These are phyloP conservation scores for Paecilomyces dactylethromorphus DNA, from an alignment of 2,329 filamentous ascomycete species.

Conservation along the genomic window DNA sequence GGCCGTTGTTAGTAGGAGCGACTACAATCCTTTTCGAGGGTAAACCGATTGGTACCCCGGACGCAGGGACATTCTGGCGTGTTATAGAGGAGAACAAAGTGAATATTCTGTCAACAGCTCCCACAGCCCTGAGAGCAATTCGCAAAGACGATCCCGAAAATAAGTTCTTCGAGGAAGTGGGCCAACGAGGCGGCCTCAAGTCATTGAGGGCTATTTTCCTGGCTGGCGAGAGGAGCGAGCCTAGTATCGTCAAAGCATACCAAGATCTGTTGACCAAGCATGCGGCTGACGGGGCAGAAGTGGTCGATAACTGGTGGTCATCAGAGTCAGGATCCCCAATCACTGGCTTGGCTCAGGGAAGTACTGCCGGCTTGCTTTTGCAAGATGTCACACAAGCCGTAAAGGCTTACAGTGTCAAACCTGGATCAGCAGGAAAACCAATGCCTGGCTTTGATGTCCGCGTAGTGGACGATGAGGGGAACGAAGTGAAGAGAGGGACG, in stretches of 20 bases:
- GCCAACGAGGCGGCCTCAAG: constrained; percentile 63
- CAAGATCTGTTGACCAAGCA: constrained; percentile 64
- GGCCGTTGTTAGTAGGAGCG: constrained; percentile 75
- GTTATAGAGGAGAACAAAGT: constrained; percentile 80
- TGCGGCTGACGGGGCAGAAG: constrained; percentile 55
- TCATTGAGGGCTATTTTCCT: constrained; percentile 71
- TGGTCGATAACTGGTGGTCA: constrained; percentile 71
- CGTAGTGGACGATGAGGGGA: constrained; percentile 73
- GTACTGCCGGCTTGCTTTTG: constrained; percentile 50
- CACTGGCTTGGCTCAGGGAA: constrained; percentile 57
- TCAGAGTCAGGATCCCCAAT: constrained; percentile 65
- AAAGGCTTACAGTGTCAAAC: constrained; percentile 43
- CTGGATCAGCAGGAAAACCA: constrained; percentile 81
- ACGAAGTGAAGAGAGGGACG: constrained; percentile 60
- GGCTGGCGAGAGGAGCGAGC: constrained; percentile 84
- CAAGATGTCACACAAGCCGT: constrained; percentile 37
- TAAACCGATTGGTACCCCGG: constrained; percentile 85
- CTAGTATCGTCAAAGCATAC: constrained; percentile 75
- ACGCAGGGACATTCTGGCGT: constrained; percentile 83
- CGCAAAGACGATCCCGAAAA: constrained; percentile 77
- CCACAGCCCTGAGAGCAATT: constrained; percentile 80
- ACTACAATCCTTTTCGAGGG: constrained; percentile 86
- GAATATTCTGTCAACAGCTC: constrained; percentile 78
- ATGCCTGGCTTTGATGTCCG: constrained; percentile 89
- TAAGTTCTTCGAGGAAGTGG: constrained; percentile 55